A percentile compares a stretch with the other conserved stretches of the same genome.
Conservation (phyloP, 1,139 yeast genomes). For the Kodamaea sp. region DNA sequence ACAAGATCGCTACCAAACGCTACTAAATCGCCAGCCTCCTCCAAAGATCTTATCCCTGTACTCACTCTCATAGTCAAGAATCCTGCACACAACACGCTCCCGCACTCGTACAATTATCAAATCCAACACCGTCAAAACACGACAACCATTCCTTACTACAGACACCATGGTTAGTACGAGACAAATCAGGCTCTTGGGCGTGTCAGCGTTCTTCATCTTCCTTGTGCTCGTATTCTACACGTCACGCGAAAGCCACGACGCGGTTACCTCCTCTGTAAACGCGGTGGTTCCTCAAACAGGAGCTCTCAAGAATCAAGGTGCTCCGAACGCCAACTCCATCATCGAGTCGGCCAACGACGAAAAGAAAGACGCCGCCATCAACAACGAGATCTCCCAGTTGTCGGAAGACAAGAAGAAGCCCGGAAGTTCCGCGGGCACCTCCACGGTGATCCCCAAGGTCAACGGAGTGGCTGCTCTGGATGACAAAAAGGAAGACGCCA, state of each 20-base stretch:
- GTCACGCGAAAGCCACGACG: slow-evolving; percentile 8
- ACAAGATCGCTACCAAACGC: too few relatives aligned
- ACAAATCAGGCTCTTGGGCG: slow-evolving; percentile 20
- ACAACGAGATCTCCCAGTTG: slow-evolving; percentile 37
- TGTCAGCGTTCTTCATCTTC: slow-evolving; percentile 17
- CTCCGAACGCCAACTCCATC: slow-evolving; percentile 17
- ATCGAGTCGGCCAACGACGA: slow-evolving; percentile 39
- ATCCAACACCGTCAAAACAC: too few relatives aligned
- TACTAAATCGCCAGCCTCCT: too few relatives aligned
- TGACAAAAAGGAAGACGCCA: slow-evolving; percentile 11
- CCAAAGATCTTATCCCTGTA: too few relatives aligned
- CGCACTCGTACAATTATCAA: too few relatives aligned
- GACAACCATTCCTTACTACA: background rate
- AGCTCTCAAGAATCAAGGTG: slow-evolving; percentile 1
- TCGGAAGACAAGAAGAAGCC: slow-evolving; percentile 59
- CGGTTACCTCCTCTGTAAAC: background rate
- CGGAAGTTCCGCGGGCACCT: background rate
- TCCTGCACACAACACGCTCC: too few relatives aligned
- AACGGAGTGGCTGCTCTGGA: slow-evolving; percentile 8
- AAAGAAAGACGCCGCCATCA: slow-evolving; percentile 42
- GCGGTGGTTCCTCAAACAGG: slow-evolving; percentile 3
- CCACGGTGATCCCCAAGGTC: background rate
- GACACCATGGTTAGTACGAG: slow-evolving; percentile 19
- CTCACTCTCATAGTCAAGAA: too few relatives aligned
- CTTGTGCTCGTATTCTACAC: slow-evolving; percentile 18